Conservation (phyloP, 208 protist species). For the Trypanosoma scelopori region DNA sequence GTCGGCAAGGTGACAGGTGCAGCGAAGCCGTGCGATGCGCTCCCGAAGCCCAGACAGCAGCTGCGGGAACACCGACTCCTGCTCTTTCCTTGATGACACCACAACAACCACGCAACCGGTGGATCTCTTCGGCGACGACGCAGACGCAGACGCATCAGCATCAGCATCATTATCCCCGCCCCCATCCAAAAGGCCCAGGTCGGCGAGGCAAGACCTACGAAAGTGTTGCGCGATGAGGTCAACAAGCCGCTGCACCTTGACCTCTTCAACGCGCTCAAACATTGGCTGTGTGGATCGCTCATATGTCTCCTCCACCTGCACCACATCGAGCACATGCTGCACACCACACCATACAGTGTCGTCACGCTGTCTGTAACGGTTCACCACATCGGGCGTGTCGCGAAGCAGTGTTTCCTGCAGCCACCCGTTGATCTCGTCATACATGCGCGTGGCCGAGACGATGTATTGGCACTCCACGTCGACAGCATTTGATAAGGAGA, state of each 20-base stretch:
- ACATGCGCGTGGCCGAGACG: constrained; percentile 38
- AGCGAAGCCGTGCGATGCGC: constrained; percentile 24
- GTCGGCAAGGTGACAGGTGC: constrained; percentile 33
- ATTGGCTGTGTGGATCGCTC: constrained; percentile 31
- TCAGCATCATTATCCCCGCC: constrained; percentile 1
- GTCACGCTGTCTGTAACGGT: constrained; percentile 34
- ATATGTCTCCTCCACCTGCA: constrained; percentile 30
- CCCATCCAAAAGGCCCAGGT: constrained; percentile 15
- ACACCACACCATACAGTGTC: constrained; percentile 24
- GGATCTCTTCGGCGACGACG: constrained; percentile 1
- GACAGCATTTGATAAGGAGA: constrained; percentile 57
- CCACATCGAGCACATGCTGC: constrained; percentile 16
- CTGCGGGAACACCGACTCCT: constrained; percentile 44
- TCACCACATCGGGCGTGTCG: constrained; percentile 18
- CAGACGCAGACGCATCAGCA: background rate
- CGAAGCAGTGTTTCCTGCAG: constrained; percentile 47
- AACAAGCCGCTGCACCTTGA: constrained; percentile 17
- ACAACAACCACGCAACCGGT: constrained; percentile 47
- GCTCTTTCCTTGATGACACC: constrained; percentile 51
- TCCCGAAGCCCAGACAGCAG: constrained; percentile 26
- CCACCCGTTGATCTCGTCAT: constrained; percentile 41
- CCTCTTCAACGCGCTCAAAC: constrained; percentile 30
- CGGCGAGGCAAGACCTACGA: constrained; percentile 23
- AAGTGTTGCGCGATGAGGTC: constrained; percentile 21
- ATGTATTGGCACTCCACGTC: constrained; percentile 85